These are phyloP conservation scores for Chenopodium berlandieri DNA, from an alignment of 148 eudicot genomes.

Conservation along the genomic window DNA sequence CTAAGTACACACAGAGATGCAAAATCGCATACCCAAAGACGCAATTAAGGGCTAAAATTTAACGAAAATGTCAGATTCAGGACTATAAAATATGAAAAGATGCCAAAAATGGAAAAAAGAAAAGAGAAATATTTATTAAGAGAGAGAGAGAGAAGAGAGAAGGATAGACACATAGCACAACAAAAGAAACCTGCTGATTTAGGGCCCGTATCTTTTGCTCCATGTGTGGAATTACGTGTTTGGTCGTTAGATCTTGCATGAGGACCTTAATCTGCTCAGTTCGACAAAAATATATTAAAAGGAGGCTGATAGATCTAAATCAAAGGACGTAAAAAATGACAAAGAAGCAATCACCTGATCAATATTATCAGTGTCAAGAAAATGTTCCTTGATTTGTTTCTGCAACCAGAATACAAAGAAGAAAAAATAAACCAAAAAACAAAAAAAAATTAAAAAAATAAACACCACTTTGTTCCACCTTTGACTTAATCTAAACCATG, in stretches of 20 bases:
- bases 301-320: background rate
- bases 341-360: conserved; percentile 54
- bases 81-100: background rate
- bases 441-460: background rate
- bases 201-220: conserved; percentile 84
- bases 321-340: background rate
- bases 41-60: background rate
- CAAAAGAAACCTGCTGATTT: conserved; percentile 79
- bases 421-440: background rate
- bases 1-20: conserved; percentile 35
- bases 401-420: conserved; percentile 34
- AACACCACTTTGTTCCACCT: background rate
- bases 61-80: background rate
- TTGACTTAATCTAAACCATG: background rate
- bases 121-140: background rate
- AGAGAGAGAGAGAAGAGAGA: conserved; percentile 2
- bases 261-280: conserved; percentile 58
- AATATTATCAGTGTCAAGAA: conserved; percentile 64
- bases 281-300: conserved; percentile 13
- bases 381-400: conserved; percentile 40
- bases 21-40: conserved; percentile 9
- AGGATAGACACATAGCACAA: conserved; percentile 4
- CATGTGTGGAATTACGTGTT: conserved; percentile 86
- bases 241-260: conserved; percentile 82
- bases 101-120: background rate